These are phyloP conservation scores for Acacia concinna DNA, from an alignment of 331 rosid genomes.

Conservation along the genomic window DNA sequence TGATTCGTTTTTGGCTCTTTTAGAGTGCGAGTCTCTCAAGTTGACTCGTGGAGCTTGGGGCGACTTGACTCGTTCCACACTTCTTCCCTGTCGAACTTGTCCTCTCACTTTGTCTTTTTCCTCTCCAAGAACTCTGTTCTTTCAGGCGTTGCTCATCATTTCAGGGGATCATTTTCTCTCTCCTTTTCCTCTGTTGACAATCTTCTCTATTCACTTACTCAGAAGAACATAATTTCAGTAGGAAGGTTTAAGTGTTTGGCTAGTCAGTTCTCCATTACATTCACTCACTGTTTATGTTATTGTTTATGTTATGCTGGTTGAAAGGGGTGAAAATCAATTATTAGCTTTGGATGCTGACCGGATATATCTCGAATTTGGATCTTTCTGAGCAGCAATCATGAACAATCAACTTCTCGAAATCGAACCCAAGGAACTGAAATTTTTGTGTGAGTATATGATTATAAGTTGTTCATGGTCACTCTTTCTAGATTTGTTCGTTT, in stretches of 20 bases:
- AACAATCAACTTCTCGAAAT: slow-evolving; percentile 62
- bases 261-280: neutral
- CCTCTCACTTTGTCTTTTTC: neutral
- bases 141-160: slow-evolving; percentile 22
- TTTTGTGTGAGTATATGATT: slow-evolving; percentile 56
- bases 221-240: neutral
- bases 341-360: neutral
- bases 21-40: slow-evolving; percentile 24
- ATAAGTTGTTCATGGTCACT: neutral
- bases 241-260: neutral
- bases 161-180: neutral
- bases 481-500: neutral
- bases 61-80: slow-evolving; percentile 25
- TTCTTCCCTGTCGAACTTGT: slow-evolving; percentile 4
- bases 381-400: slow-evolving; percentile 47
- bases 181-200: neutral
- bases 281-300: too few species aligned
- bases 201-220: neutral
- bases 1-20: neutral
- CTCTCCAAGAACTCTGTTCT: slow-evolving; percentile 11
- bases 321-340: slow-evolving; percentile 7
- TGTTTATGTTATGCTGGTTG: slow-evolving; percentile 3
- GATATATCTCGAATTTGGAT: slow-evolving; percentile 31
- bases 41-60: slow-evolving; percentile 33
- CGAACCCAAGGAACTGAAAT: slow-evolving; percentile 77